phyloP scores from a whole-genome alignment of 306 rosid species.

The Corylus americana region DNA sequence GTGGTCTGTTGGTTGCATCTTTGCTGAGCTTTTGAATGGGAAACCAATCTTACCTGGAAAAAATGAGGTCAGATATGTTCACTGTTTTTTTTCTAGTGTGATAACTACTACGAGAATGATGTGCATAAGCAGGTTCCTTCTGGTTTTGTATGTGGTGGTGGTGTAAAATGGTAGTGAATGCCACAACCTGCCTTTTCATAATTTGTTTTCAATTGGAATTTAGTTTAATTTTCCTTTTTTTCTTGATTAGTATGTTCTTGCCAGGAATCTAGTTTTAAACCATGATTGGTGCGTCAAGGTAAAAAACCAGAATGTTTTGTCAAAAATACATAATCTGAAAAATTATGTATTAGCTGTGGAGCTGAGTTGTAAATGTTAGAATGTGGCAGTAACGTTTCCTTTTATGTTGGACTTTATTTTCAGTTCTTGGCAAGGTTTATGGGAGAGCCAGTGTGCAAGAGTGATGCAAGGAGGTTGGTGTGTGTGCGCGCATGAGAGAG shows the following conservation, averaged over 20 bases:
- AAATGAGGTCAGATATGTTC: conserved; percentile 53
- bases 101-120: neutral
- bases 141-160: neutral
- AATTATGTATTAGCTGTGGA: too few relatives aligned
- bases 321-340: neutral
- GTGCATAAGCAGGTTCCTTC: conserved; percentile 1
- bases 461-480: too few relatives aligned
- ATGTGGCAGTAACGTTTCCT: too few relatives aligned
- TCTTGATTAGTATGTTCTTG: neutral
- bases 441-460: too few relatives aligned
- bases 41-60: conserved; percentile 71
- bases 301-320: neutral
- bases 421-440: too few relatives aligned
- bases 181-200: neutral
- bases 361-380: too few relatives aligned
- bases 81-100: neutral
- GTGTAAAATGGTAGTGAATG: conserved; percentile 6
- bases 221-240: neutral
- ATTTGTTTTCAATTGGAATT: neutral
- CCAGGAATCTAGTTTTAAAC: neutral
- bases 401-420: too few relatives aligned
- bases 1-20: conserved; percentile 86
- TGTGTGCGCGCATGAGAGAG: too few relatives aligned
- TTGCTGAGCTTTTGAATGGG: conserved; percentile 73
- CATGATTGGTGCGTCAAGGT: neutral